Evolutionary conservation across 495 filamentous ascomycete species (phyloP), one percentile per base, ranked within the genome.

Genomic region (Acidiella bohemica): DNA sequence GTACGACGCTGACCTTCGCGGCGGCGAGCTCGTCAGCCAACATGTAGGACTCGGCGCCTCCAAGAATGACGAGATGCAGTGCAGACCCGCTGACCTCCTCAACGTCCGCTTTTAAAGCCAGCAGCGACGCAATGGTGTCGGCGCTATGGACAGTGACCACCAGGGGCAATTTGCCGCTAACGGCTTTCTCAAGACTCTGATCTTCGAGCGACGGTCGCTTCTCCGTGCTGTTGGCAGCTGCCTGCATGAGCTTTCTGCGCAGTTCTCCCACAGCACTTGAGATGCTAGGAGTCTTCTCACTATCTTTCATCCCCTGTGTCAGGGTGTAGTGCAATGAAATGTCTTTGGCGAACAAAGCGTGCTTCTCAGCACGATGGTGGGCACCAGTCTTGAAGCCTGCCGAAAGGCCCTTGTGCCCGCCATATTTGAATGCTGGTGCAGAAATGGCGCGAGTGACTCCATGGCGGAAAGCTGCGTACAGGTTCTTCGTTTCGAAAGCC

Each of bases 361-460:
- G 59, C 21, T 68, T 52, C 18, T 63, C 41, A 12, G 59, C 32
- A n/a, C 53, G 51, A 30, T 60, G 59, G 46, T 63, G 57, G 8
- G 56, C 65, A 12, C 57, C 55, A 3, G 65, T 69, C 4, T 53
- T 51, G 39, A 73, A 60, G 10, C 62, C 63, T 0, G 55, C 54
- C 39, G 63, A 69, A 8, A 72, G 61, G 3, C 67, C 67, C n/a
- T 61, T 62, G 13, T 56, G 46, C n/a, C 62, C 54, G 24, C 65
- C 63, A 8, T 58, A 58, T 2, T 50, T 33, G 11, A 36, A 50
- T 2, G 55, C 31, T 14, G 67, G 68, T 16, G 63, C 59, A 0
- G 67, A 62, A 22, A 74, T 57, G 0, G 66, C 66, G 32, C 56
- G 55, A 23, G 68, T 72, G 14, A 74, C 62, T 21, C 70, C 70